phyloP scores from a whole-genome alignment of 176 grass and related monocot species.

The Hyparrhenia diplandra region DNA sequence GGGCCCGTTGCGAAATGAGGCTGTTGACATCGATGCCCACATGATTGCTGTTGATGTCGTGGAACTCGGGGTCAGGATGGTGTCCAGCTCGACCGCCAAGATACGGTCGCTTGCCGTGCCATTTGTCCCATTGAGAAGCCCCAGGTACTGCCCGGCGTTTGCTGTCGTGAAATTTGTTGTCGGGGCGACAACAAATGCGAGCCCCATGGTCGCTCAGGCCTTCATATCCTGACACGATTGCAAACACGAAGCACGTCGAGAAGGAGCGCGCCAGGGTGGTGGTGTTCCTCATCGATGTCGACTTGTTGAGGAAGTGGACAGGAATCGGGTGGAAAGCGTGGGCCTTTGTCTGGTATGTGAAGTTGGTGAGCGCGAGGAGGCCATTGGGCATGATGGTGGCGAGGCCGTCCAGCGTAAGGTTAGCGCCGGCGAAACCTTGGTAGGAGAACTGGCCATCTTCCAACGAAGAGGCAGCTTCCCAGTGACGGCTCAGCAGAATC shows the following conservation, averaged over 20 bases:
- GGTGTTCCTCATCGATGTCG: too few species aligned
- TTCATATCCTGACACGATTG: background rate
- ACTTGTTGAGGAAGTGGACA: background rate
- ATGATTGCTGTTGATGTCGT: too few species aligned
- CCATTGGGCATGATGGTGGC: background rate
- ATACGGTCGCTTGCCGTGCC: too few species aligned
- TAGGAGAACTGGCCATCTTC: background rate
- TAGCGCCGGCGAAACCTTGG: background rate
- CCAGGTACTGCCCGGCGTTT: too few species aligned
- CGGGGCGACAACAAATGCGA: too few species aligned
- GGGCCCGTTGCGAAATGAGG: too few species aligned
- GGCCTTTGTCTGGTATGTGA: background rate
- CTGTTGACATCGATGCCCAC: too few species aligned
- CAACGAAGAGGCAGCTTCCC: background rate
- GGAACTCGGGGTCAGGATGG: too few species aligned
- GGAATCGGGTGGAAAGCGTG: constrained; percentile 19
- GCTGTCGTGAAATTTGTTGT: too few species aligned
- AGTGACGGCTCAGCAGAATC: background rate
- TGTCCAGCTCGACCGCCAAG: too few species aligned
- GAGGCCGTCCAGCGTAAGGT: background rate
- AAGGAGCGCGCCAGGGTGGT: background rate
- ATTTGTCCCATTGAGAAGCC: too few species aligned
- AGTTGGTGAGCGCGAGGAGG: constrained; percentile 14
- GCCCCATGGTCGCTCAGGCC: too few species aligned
- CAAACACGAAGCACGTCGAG: background rate